Evolutionary conservation across 1,139 yeast genomes (phyloP), one percentile per base, ranked within the genome.

Genomic region (Saccharomyces hybrid): DNA sequence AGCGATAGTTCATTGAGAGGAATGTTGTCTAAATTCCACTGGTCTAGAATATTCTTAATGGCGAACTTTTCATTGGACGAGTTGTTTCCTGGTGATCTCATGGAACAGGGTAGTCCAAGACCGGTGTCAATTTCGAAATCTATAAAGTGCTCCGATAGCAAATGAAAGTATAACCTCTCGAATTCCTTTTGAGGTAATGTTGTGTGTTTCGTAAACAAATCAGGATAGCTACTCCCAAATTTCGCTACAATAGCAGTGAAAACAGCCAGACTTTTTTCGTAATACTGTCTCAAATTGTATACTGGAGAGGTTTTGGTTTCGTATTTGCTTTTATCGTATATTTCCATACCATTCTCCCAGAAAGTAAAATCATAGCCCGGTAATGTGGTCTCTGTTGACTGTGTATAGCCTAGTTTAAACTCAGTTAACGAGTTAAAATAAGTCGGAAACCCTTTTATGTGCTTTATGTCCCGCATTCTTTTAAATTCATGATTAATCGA

Each of bases 21-120:
- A 14, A 88, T 57, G 61, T 85, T 84, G 58, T 83, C 81, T 53
- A 87, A 70, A 63, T 86, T 86, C 95, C 96, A 89, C 0, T 86
- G 84, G 51, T 67, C 61, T 0, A 69, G 62, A 1, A 54, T 9
- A 7, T 46, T 41, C 1, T 50, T 44, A 7, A 64, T 59, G 38
- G 57, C 51, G 2, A 50, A 34, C 14, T 52, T 49, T n/a, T 52
- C 52, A 50, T 63, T 49, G 13, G 55, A 66, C 14, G 74, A 5
- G 79, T 38, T 20, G n/a, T 9, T 20, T 38, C 13, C n/a, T 38
- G 44, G 20, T 14, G 44, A 38, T 38, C 44, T 16, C 9, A 75
- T 69, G 9, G 66, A 68, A 2, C 81, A 71, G 2, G 75, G 72
- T 32, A 80, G 66, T 54, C 74, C 74, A 1, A 76, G 69, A 0